Base-by-base conservation (phyloP, 139 green algal species). In the Tetradesmus obliquus region DNA sequence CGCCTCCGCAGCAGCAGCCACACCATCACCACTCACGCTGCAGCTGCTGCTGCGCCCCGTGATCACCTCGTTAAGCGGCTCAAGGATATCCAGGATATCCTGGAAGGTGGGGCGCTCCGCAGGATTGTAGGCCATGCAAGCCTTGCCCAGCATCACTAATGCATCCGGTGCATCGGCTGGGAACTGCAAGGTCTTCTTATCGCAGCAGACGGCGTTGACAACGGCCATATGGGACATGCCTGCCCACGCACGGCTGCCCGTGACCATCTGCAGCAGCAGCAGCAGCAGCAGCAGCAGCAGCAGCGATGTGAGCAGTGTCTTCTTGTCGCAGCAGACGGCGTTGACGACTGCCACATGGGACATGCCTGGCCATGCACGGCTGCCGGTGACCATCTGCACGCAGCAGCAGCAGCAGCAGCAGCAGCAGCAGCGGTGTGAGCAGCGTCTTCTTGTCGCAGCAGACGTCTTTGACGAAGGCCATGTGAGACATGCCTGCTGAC, bases 321-420 rank as follows among this genome's bases (percentile, higher is more conserved):
- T 45, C 32, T 45, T 45, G 32, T 45, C 32, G 32, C 15, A 45
- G 32, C 32, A 45, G 32, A 45, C 32, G 32, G 32, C 32, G 32
- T 45, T 17, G 51, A 94, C 90, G 53, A 94, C 57, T 2, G 71
- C 79, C 15, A 79, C 60, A 60, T 90, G 74, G 60, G 22, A 80
- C 60, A 94, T 79, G 60, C 91, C 91, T 9, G 88, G 84, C 91
- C 90, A 94, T 22, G 93, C 83, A 22, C 90, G 79, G 17, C 72
- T 89, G 53, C 92, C 79, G 55, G 60, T 58, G 17, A 79, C 53
- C 83, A 92, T 92, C 88, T 95, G 91, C 45, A 45, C 3, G 15
- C 86, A 84, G 19, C 51, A 71, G 51, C 86, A 84, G 51, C 54
- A 69, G 53, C 66, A 82, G 45, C 62, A 10, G 9, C 22, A 24